Percentiles rank a stretch among this genome's conserved stretches.
Conservation (phyloP, 306 rosid genomes). For the Hippophae gyantsensis region DNA sequence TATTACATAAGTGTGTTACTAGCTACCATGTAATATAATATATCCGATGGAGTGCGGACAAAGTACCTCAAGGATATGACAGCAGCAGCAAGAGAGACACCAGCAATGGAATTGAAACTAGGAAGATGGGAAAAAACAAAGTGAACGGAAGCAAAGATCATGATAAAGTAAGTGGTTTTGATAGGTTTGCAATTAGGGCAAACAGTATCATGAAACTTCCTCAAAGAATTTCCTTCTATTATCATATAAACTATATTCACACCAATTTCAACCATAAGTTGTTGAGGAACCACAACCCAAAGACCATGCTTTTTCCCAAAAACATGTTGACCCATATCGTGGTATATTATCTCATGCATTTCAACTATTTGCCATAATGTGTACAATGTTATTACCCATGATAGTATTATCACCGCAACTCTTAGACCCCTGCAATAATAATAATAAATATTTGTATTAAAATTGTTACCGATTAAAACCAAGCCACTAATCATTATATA, state of each 20-base stretch:
- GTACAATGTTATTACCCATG: slow-evolving; percentile 38
- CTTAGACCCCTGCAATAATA: slow-evolving; percentile 31
- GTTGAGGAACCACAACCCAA: slow-evolving; percentile 38
- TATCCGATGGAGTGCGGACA: background rate
- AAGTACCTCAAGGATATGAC: slow-evolving; percentile 34
- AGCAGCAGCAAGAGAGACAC: slow-evolving; percentile 32
- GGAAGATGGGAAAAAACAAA: slow-evolving; percentile 37
- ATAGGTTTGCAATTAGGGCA: slow-evolving; percentile 22
- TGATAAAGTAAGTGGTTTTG: slow-evolving; percentile 34
- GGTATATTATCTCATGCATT: slow-evolving; percentile 38
- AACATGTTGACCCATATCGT: slow-evolving; percentile 35
- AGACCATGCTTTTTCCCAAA: slow-evolving; percentile 32
- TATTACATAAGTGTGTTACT: background rate
- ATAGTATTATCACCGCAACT: slow-evolving; percentile 18
- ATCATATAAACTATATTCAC: slow-evolving; percentile 32
- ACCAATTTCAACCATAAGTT: slow-evolving; percentile 28
- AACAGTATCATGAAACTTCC: slow-evolving; percentile 24
- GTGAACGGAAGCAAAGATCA: slow-evolving; percentile 31
- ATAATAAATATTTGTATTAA: too few relatives aligned
- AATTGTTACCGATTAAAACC: too few relatives aligned
- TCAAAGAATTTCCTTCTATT: slow-evolving; percentile 31
- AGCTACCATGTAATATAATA: background rate
- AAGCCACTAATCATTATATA: too few relatives aligned
- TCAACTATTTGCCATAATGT: slow-evolving; percentile 42
- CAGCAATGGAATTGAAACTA: slow-evolving; percentile 33